Evolutionary conservation across 805 yeast genomes (phyloP).

Genomic region (Teunomyces lycoperdinae): DNA sequence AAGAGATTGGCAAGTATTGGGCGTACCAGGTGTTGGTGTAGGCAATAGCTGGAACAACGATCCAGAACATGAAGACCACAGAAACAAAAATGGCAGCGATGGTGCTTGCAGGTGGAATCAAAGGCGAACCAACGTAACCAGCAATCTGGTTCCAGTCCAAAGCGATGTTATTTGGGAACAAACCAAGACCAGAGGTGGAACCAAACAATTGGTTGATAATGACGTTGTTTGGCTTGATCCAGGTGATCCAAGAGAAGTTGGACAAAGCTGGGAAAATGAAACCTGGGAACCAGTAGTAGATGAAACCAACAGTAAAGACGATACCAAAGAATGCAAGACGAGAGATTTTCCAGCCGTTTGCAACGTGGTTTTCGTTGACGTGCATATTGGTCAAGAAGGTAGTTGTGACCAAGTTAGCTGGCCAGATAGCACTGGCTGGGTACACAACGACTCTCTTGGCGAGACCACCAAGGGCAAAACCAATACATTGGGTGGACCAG

Average conservation of each 20-base stretch:
- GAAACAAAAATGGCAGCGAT: slow-evolving; percentile 42
- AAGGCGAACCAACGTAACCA: slow-evolving; percentile 57
- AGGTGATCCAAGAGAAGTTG: slow-evolving; percentile 60
- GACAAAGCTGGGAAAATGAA: slow-evolving; percentile 58
- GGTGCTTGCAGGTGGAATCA: slow-evolving; percentile 59
- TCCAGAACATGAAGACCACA: slow-evolving; percentile 43
- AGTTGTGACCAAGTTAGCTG: slow-evolving; percentile 56
- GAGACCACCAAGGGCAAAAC: slow-evolving; percentile 67
- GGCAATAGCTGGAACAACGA: slow-evolving; percentile 51
- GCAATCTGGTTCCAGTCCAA: slow-evolving; percentile 69
- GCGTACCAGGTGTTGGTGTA: slow-evolving; percentile 58
- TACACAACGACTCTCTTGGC: slow-evolving; percentile 56
- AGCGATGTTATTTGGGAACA: slow-evolving; percentile 52
- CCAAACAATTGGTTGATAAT: slow-evolving; percentile 69
- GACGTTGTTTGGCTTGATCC: slow-evolving; percentile 62
- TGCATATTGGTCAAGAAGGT: slow-evolving; percentile 55
- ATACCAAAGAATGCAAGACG: slow-evolving; percentile 17
- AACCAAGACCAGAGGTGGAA: slow-evolving; percentile 55
- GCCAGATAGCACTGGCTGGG: slow-evolving; percentile 73
- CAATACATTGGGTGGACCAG: slow-evolving; percentile 59
- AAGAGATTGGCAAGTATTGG: slow-evolving; percentile 56
- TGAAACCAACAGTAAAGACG: slow-evolving; percentile 14
- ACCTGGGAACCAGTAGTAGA: slow-evolving; percentile 51
- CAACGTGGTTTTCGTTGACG: slow-evolving; percentile 48
- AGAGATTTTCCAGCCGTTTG: slow-evolving; percentile 61